Evolutionary conservation across 805 yeast genomes (phyloP).

Genomic region (Spathaspora sp.): DNA sequence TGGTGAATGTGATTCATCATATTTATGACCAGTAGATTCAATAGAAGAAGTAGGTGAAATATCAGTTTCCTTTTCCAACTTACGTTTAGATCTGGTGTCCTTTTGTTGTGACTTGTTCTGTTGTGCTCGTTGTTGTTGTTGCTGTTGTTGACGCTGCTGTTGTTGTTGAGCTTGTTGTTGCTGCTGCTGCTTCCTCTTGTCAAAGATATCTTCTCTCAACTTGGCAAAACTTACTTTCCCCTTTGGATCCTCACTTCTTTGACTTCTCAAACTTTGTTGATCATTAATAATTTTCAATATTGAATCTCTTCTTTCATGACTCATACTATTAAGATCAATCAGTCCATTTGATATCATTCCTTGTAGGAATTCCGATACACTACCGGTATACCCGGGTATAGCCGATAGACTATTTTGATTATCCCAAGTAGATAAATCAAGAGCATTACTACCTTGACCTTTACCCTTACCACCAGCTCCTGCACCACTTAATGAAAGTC

Average conservation of each 20-base stretch:
- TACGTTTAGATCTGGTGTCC: background rate
- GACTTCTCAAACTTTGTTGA: constrained; percentile 17
- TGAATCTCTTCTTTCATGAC: constrained; percentile 38
- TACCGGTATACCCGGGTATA: constrained; percentile 26
- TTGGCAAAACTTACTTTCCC: constrained; percentile 12
- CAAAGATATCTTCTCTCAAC: constrained; percentile 38
- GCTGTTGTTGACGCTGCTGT: constrained; percentile 3
- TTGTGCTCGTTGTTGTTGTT: constrained; percentile 3
- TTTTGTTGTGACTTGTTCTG: background rate
- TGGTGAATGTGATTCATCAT: constrained; percentile 39
- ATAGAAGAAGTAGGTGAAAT: constrained; percentile 35
- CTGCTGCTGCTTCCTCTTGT: constrained; percentile 10
- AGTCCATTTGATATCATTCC: constrained; percentile 31
- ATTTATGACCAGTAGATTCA: constrained; percentile 26
- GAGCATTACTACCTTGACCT: constrained; percentile 7
- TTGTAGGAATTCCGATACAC: constrained; percentile 29
- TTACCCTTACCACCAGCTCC: constrained; percentile 18
- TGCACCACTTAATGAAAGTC: background rate
- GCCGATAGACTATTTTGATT: constrained; percentile 16
- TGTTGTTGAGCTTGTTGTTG: background rate
- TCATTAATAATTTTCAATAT: constrained; percentile 35
- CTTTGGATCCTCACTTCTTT: constrained; percentile 7
- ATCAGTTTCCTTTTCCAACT: constrained; percentile 11
- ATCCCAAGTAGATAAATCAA: constrained; percentile 20
- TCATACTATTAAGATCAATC: constrained; percentile 36